These are phyloP conservation scores for Rhynchosporium secalis DNA, from an alignment of 2,329 filamentous ascomycete species.

Conservation along the genomic window DNA sequence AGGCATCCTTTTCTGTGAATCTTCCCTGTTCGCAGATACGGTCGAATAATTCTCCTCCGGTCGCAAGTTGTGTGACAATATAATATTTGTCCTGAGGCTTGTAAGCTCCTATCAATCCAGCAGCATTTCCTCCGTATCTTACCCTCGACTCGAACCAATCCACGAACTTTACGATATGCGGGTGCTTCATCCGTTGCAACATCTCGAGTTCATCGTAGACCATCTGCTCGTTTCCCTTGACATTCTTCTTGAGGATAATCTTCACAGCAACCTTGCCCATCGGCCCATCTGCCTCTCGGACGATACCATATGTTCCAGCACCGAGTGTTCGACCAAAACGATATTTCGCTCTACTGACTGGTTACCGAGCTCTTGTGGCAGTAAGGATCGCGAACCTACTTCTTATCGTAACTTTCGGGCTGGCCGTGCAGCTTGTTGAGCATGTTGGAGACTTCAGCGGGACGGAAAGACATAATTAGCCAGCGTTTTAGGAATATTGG, in stretches of 20 bases:
- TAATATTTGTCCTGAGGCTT: conserved; percentile 90
- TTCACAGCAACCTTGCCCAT: conserved; percentile 91
- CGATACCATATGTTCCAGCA: conserved; percentile 97
- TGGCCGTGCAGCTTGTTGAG: conserved; percentile 95
- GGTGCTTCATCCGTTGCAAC: conserved; percentile 86
- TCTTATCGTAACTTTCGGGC: conserved; percentile 98
- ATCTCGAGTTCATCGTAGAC: conserved; percentile 96
- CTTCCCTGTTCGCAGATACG: conserved; percentile 97
- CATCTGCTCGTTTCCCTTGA: conserved; percentile 98
- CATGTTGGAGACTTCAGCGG: conserved; percentile 73
- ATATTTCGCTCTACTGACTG: conserved; percentile 69
- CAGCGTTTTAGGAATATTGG: conserved; percentile 6
- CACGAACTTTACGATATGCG: conserved; percentile 94
- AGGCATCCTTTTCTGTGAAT: conserved; percentile 93
- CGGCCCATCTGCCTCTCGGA: conserved; percentile 86
- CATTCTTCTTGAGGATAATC: conserved; percentile 99
- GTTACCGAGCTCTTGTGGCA: conserved; percentile 26
- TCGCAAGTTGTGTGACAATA: conserved; percentile 95
- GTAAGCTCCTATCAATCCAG: conserved; percentile 15
- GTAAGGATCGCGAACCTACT: conserved; percentile 55
- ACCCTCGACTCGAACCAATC: conserved; percentile 99
- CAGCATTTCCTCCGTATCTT: conserved; percentile 38
- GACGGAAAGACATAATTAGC: conserved; percentile 20
- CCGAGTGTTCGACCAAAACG: conserved; percentile 90
- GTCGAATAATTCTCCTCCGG: conserved; percentile 94